phyloP scores from a whole-genome alignment of 2,329 filamentous ascomycete species.

The Aurifilum marmelostoma region DNA sequence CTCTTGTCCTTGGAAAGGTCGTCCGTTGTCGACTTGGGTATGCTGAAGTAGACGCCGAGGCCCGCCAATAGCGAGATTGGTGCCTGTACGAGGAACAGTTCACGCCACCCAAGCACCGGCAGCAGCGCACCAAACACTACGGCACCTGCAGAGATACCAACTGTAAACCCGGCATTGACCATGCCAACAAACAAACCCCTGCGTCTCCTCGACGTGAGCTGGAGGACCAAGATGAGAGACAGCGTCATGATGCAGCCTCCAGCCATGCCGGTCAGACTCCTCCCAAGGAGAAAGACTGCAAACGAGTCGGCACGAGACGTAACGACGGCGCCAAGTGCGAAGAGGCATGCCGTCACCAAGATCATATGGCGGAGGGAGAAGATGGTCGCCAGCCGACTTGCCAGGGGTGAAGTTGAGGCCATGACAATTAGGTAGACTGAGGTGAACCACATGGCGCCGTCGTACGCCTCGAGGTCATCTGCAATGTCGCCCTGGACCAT shows the following conservation, averaged over 20 bases:
- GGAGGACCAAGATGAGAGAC: conserved; percentile 75
- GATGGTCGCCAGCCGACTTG: conserved; percentile 72
- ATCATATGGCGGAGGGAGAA: conserved; percentile 72
- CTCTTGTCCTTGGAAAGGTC: conserved; percentile 46
- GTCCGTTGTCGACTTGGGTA: conserved; percentile 53
- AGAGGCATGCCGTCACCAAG: conserved; percentile 59
- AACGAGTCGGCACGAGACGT: conserved; percentile 65
- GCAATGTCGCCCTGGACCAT: conserved; percentile 80
- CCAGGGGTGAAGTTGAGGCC: conserved; percentile 68
- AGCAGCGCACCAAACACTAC: conserved; percentile 70
- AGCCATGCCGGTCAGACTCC: conserved; percentile 69
- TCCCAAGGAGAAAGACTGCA: conserved; percentile 67
- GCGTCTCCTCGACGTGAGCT: conserved; percentile 67
- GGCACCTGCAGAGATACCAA: conserved; percentile 72
- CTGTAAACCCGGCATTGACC: conserved; percentile 73
- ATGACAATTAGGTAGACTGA: conserved; percentile 69
- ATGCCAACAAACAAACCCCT: conserved; percentile 76
- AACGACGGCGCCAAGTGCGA: conserved; percentile 66
- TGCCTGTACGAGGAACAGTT: conserved; percentile 73
- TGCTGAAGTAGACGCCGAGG: conserved; percentile 63
- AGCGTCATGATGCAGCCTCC: conserved; percentile 74
- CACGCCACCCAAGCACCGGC: conserved; percentile 58
- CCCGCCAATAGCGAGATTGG: conserved; percentile 67
- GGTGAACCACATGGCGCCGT: conserved; percentile 78
- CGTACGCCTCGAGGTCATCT: conserved; percentile 73